A percentile compares a stretch with the other conserved stretches of the same genome.
Evolutionary conservation across 306 rosid genomes (phyloP).

Genomic region (Casuarina glauca): DNA sequence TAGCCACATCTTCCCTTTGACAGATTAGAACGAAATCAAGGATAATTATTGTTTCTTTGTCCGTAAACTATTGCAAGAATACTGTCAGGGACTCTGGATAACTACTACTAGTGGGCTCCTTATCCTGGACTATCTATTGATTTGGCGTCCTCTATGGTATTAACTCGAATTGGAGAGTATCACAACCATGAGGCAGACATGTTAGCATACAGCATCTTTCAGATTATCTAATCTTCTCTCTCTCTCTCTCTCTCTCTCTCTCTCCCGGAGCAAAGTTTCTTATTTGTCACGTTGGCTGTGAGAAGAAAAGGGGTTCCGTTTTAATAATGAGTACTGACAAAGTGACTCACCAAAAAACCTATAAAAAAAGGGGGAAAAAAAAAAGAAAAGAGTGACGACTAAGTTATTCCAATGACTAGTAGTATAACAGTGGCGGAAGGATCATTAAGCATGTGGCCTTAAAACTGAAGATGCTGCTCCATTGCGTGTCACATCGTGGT

Average conservation of each 20-base stretch:
- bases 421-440: too few relatives aligned
- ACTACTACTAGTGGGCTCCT: background rate
- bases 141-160: conserved; percentile 22
- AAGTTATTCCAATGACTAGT: too few relatives aligned
- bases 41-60: background rate
- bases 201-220: conserved; percentile 15
- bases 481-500: background rate
- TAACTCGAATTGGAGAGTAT: conserved; percentile 25
- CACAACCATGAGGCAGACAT: conserved; percentile 32
- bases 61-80: background rate
- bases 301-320: background rate
- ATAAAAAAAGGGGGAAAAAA: too few relatives aligned
- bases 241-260: background rate
- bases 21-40: background rate
- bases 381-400: too few relatives aligned
- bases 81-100: background rate
- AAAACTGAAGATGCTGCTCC: background rate
- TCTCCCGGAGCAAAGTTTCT: background rate
- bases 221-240: background rate
- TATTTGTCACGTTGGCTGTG: background rate
- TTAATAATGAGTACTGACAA: background rate
- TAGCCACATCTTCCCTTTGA: conserved; percentile 3
- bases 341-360: too few relatives aligned
- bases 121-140: background rate
- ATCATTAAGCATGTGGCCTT: background rate